These are phyloP conservation scores for Cyberlindnera meyerae DNA, from an alignment of 805 yeast genomes.

Conservation along the genomic window DNA sequence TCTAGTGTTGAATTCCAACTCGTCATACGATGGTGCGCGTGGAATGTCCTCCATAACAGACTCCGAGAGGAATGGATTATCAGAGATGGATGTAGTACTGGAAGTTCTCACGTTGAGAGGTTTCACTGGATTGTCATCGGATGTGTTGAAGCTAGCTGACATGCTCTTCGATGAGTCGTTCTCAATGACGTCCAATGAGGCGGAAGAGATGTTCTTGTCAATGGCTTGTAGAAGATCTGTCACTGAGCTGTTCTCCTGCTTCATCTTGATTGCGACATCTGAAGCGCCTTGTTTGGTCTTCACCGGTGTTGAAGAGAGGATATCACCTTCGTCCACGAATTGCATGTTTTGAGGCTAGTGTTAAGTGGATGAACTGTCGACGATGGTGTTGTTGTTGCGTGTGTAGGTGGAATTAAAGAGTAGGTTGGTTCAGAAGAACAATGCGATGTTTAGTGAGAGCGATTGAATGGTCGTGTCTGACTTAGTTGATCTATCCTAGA, in stretches of 20 bases:
- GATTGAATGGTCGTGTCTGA: too few relatives aligned
- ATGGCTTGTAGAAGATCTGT: slow-evolving; percentile 33
- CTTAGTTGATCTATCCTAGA: too few relatives aligned
- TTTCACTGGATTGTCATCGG: slow-evolving; percentile 23
- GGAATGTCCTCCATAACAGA: slow-evolving; percentile 23
- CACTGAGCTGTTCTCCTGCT: slow-evolving; percentile 28
- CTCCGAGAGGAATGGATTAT: slow-evolving; percentile 1
- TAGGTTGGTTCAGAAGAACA: neutral
- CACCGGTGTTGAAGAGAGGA: slow-evolving; percentile 22
- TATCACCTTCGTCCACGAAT: slow-evolving; percentile 4
- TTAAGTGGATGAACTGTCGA: neutral
- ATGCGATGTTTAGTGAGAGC: too few relatives aligned
- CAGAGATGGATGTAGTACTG: slow-evolving; percentile 1
- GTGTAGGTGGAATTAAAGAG: neutral
- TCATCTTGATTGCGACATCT: slow-evolving; percentile 1
- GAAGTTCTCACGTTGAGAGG: slow-evolving; percentile 24
- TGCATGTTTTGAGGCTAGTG: neutral
- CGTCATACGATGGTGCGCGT: slow-evolving; percentile 27
- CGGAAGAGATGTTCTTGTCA: slow-evolving; percentile 23
- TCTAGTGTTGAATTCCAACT: slow-evolving; percentile 29
- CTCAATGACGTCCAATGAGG: slow-evolving; percentile 11
- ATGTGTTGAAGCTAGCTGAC: slow-evolving; percentile 15
- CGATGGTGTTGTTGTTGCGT: too few relatives aligned
- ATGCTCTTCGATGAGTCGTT: slow-evolving; percentile 5
- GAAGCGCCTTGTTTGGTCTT: slow-evolving; percentile 3